Evolutionary conservation across 176 grass and related monocot species (phyloP), one percentile per base, ranked within the genome.

Genomic region (Juncus effusus): DNA sequence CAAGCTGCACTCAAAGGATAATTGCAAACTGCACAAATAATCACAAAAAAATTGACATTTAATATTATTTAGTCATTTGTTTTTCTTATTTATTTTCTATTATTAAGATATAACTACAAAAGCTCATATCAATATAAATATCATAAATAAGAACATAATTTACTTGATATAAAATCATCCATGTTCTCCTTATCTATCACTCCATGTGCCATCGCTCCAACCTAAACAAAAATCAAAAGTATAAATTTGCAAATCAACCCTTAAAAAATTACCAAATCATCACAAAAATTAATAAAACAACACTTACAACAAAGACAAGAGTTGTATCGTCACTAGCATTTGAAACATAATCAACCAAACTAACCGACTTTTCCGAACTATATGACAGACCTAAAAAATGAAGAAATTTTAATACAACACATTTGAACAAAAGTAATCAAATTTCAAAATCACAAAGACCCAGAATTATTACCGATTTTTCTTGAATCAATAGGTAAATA

Each of bases 101-200:
- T 15, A 41, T 42, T 40, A 38, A 15, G n/a, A 38, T 37, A 38
- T 6, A 8, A 16, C 56, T 6, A 5, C 56, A 16, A 36, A 36
- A 2, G 56, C 13, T 56, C 36, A 13, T 8, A 35, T 38, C 3
- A 54, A 41, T 6, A 54, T 70, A 70, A 7, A 61, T 7, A 28
- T 5, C 12, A 11, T 13, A 0, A 1, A 40, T 6, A 10, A 47
- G 7, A 16, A 38, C 6, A 72, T 7, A 58, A 77, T 87, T 86
- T 82, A 97, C 94, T 97, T 60, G 90, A 87, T 76, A 97, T 81
- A 55, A 89, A 92, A 76, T 97, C 94, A 82, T 97, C 88, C 63
- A 80, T 63, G 42, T 84, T 79, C 72, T 92, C 88, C 36, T 81
- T 97, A 40, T 88, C 82, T 40, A 97, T 86, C 82, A 84, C 82